phyloP scores from a whole-genome alignment of 2,329 filamentous ascomycete species.

The Fusarium illudens region DNA sequence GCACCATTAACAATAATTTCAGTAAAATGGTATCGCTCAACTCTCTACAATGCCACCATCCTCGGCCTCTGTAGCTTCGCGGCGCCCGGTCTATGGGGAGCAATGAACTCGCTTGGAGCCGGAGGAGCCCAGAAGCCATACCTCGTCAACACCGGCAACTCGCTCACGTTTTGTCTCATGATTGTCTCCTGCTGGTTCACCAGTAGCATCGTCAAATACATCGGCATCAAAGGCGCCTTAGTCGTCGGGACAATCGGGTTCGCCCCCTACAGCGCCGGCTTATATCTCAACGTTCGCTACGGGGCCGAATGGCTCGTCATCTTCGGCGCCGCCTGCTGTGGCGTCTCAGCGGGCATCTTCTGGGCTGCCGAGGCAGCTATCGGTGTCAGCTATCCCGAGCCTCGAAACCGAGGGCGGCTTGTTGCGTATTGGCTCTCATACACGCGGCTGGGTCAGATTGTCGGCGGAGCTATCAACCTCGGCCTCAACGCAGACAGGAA shows the following conservation, averaged over 20 bases:
- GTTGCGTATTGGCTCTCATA: background rate
- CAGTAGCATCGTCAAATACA: slow-evolving; percentile 24
- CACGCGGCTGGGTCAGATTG: background rate
- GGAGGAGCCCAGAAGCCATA: slow-evolving; percentile 66
- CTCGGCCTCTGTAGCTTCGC: background rate
- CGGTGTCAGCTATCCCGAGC: background rate
- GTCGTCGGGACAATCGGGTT: slow-evolving; percentile 54
- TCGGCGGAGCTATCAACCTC: background rate
- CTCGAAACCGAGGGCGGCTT: background rate
- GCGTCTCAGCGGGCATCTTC: background rate
- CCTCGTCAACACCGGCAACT: slow-evolving; percentile 68
- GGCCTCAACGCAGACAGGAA: background rate
- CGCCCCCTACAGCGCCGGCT: slow-evolving; percentile 8
- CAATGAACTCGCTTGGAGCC: slow-evolving; percentile 40
- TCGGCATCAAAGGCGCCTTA: slow-evolving; percentile 46
- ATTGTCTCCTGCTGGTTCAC: slow-evolving; percentile 60
- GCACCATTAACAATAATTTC: background rate
- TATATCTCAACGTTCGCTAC: background rate
- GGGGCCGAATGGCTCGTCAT: background rate
- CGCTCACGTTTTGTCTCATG: slow-evolving; percentile 57
- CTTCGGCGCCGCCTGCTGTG: background rate
- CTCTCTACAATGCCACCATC: background rate
- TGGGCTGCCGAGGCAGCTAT: background rate
- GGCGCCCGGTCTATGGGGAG: slow-evolving; percentile 30
- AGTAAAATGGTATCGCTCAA: background rate